A percentile compares a stretch with the other conserved stretches of the same genome.
Evolutionary conservation across 1,284 basidiomycete genomes (phyloP).

Genomic region (Amylostereum chailletii): DNA sequence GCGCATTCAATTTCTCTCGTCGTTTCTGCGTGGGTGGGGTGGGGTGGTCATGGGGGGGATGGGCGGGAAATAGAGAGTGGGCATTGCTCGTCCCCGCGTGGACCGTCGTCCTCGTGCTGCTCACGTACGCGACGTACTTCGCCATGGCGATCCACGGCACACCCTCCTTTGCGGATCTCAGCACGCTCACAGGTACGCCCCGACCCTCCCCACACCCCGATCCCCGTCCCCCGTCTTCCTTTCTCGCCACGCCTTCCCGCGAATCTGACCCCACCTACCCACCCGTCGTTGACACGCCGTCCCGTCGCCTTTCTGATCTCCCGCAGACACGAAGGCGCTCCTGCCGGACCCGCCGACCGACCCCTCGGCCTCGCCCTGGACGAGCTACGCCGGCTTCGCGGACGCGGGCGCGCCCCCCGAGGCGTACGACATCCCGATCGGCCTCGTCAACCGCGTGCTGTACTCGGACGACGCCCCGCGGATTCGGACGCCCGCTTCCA

Average conservation of each 20-base stretch:
- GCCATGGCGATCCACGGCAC: constrained; percentile 66
- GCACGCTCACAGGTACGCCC: constrained; percentile 39
- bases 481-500: too few relatives aligned
- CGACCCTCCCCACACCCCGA: not conserved
- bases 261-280: not conserved
- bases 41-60: not conserved
- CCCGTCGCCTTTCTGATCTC: constrained; percentile 5
- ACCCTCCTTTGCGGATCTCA: constrained; percentile 59
- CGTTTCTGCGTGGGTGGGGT: not conserved
- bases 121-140: constrained; percentile 75
- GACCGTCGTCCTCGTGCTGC: constrained; percentile 61
- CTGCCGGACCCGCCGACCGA: constrained; percentile 26
- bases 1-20: constrained; percentile 1
- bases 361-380: constrained; percentile 22
- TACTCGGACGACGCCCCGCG: constrained; percentile 13
- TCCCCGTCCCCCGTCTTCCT: not conserved
- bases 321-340: constrained; percentile 45
- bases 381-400: constrained; percentile 34
- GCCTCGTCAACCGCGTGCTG: constrained; percentile 59
- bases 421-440: constrained; percentile 76
- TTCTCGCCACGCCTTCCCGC: not conserved
- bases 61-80: constrained; percentile 60
- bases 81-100: constrained; percentile 78
- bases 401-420: constrained; percentile 44
- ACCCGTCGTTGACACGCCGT: not conserved